Conservation (phyloP, 1,139 yeast genomes). For the Saccharomycopsis hybrid region DNA sequence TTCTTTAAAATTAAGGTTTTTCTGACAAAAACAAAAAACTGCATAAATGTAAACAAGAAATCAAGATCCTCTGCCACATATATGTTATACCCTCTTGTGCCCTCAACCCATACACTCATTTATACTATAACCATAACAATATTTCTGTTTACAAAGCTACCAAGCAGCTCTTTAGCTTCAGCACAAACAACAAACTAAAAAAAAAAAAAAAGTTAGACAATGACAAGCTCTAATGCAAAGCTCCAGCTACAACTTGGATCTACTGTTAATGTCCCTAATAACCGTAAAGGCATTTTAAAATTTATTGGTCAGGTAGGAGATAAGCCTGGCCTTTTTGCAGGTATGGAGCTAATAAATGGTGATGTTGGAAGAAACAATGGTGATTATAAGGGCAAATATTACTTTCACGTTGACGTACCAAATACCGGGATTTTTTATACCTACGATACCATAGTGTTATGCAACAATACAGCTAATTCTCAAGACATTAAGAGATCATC, state of each 20-base stretch:
- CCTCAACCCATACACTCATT: no score
- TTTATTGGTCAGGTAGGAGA: conserved; percentile 72
- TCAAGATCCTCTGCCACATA: no score
- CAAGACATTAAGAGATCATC: neutral
- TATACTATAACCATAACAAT: no score
- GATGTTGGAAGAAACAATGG: conserved; percentile 78
- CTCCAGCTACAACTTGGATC: conserved; percentile 24
- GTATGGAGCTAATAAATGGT: conserved; percentile 71
- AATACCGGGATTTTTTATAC: conserved; percentile 73
- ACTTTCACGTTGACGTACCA: conserved; percentile 58
- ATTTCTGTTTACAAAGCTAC: no score
- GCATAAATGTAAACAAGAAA: no score
- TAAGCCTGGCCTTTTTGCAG: conserved; percentile 78
- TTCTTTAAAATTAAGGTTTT: no score
- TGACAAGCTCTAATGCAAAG: conserved; percentile 1
- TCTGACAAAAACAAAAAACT: no score
- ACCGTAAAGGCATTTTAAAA: conserved; percentile 52
- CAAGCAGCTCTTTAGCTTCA: no score
- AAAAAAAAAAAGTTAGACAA: neutral
- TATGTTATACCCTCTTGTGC: no score
- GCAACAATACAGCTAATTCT: neutral
- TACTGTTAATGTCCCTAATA: conserved; percentile 28
- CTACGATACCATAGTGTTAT: conserved; percentile 42
- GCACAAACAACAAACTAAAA: neutral
- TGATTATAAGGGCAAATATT: conserved; percentile 48